Evolutionary conservation across 495 filamentous ascomycete genomes (phyloP), one percentile per base, ranked within the genome.

Genomic region (Symbiotaphrina buchneri): DNA sequence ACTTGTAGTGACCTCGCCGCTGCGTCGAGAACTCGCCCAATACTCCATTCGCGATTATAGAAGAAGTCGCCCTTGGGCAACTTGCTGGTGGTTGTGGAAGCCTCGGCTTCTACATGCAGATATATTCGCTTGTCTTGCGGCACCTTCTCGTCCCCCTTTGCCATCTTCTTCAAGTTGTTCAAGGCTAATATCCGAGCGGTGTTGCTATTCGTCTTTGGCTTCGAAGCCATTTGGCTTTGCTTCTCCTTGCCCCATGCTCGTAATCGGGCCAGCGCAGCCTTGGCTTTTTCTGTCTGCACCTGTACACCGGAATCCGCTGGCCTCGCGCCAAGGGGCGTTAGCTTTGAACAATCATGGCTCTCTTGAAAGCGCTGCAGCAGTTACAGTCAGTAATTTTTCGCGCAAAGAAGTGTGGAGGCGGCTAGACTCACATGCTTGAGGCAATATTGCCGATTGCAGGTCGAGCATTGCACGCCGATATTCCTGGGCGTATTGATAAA

Each of bases 391-490:
- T n/a, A n/a, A n/a, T n/a, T n/a, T n/a, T n/a, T n/a, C n/a, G n/a
- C n/a, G n/a, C n/a, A n/a, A n/a, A n/a, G n/a, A n/a, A n/a, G n/a
- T n/a, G n/a, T n/a, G n/a, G n/a, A n/a, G n/a, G n/a, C n/a, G n/a
- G n/a, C n/a, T n/a, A n/a, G n/a, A n/a, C n/a, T n/a, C n/a, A n/a
- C n/a, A 53, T 97, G 87, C 40, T 81, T 75, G 31, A 95, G 68
- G 47, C 87, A 97, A 60, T 95, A 95, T 41, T 74, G 58, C 36
- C 75, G 58, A 42, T 77, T 79, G 48, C 87, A 97, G 23, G 58
- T 64, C 1, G 61, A 41, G 52, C 87, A 97, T 41, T 76, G 74
- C 1, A 92, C 79, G 31, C 68, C 81, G 1, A 81, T 71, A 14
- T 71, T 68, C 18, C 72, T 65, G 19, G 71, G 52, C 0, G 82